Evolutionary conservation across 768 basidiomycete genomes (phyloP), one percentile per base, ranked within the genome.

Genomic region (Leucogyrophana mollusca): DNA sequence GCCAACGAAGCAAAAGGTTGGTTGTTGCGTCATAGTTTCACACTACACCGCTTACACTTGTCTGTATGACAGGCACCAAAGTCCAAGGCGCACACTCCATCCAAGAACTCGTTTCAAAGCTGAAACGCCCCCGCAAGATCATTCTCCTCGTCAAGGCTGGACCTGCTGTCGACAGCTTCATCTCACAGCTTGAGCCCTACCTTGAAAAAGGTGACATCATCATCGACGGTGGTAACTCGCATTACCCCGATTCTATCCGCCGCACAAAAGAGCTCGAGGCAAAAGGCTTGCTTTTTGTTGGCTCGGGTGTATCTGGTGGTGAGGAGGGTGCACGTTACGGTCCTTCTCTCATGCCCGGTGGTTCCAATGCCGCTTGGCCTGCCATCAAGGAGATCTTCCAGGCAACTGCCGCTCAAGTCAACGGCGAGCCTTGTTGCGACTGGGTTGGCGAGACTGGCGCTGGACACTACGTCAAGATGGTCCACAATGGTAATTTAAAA

Each of bases 401-500:
- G 74, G 90, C 90, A 69, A 88, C 95, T 41, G 83, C 96, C 53
- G 96, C 96, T 49, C 93, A 98, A 66, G 90, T 87, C 52, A 77
- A 91, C 45, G 93, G 93, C 52, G 90, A 91, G 57, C 96, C 96
- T 24, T 99, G 96, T 78, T 97, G 95, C 67, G 96, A 99, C 74
- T 99, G 96, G 96, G 95, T 99, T 58, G 96, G 96, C 37, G 90
- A 94, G 71, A 87, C 85, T 51, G 96, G 94, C 49, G 77, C 90
- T 39, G 94, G 93, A 23, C 95, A 98, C 77, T 99, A 98, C 70
- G 95, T 99, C 71, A 99, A 99, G 79, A 98, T 99, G 95, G 95
- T 99, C 52, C 95, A 99, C 76, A 92, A 93, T 49, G 91, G 91
- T 86, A 67, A 60, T 64, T 65, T 45, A 41, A 49, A 39, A 55